Evolutionary conservation across 805 yeast genomes (phyloP), one percentile per base, ranked within the genome.

Genomic region (Yamadazyma sp.): DNA sequence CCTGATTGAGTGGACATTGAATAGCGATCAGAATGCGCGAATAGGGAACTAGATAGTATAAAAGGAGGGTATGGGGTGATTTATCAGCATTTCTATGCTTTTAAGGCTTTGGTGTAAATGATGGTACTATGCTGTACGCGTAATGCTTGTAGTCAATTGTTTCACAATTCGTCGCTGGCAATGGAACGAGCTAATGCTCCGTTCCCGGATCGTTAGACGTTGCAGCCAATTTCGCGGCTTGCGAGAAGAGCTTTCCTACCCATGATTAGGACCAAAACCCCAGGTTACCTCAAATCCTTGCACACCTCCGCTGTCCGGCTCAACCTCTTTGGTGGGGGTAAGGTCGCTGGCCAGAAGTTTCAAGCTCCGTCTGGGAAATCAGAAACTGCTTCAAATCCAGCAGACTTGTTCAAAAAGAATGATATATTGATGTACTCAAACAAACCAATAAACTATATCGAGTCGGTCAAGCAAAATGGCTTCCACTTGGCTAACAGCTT

Each of bases 401-500:
- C 63, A 3, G 74, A 69, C 49, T 47, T 69, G 34, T 53, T 66
- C 42, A 69, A 67, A 44, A 66, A 60, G 46, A 69, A 69, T 47
- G 73, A 69, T 39, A 64, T 69, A 17, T 56, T 69, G 42, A 55
- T 64, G 62, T 64, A 55, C 48, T 62, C 72, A 3, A 60, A 55
- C 19, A 69, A 67, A 41, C 73, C 74, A 1, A 41, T 62, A 33
- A 69, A 67, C 47, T 67, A 68, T 43, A 67, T 69, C 20, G 74
- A 68, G 41, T 54, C 70, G 1, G 63, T 68, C 11, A 69, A 78
- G 17, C 47, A 55, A 5, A 73, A 82, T 49, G 81, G 88, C 2
- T 78, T 80, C 41, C 70, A 78, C 23, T 73, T 85, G 44, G 67
- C 82, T 3, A 75, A 74, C 42, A 75, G 74, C 42, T 56, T 69